A percentile compares a stretch with the other conserved stretches of the same genome.
Evolutionary conservation across 1,139 yeast genomes (phyloP).

Genomic region (Ogataea hybrid): DNA sequence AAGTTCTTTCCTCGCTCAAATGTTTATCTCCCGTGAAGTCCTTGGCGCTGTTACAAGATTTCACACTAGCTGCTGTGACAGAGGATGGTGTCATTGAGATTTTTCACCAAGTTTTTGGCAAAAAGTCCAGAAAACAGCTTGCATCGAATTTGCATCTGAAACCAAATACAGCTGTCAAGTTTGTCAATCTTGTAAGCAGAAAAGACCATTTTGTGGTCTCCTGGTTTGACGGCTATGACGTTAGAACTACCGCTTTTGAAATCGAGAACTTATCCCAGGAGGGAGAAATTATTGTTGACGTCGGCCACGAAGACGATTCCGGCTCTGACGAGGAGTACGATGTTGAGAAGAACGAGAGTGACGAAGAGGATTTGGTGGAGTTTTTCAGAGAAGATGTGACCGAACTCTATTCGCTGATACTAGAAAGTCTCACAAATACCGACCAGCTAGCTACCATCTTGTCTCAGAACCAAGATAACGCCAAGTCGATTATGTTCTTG

Average conservation of each 20-base stretch:
- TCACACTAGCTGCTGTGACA: slow-evolving; percentile 31
- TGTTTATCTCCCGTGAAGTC: slow-evolving; percentile 18
- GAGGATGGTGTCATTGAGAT: slow-evolving; percentile 36
- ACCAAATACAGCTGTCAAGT: slow-evolving; percentile 18
- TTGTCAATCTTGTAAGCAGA: slow-evolving; percentile 26
- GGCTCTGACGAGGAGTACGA: slow-evolving; percentile 15
- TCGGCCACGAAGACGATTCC: slow-evolving; percentile 15
- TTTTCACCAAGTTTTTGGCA: slow-evolving; percentile 28
- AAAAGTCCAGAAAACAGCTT: slow-evolving; percentile 18
- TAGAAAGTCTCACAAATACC: slow-evolving; percentile 16
- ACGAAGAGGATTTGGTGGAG: slow-evolving; percentile 3
- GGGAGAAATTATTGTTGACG: slow-evolving; percentile 15
- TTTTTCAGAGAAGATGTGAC: slow-evolving; percentile 27
- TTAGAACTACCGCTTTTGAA: slow-evolving; percentile 26
- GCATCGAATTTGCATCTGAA: slow-evolving; percentile 19
- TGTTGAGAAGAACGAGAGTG: slow-evolving; percentile 17
- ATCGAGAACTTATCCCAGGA: slow-evolving; percentile 17
- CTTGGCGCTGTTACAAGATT: slow-evolving; percentile 13
- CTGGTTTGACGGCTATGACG: slow-evolving; percentile 39
- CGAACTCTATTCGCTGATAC: slow-evolving; percentile 32
- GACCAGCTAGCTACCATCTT: slow-evolving; percentile 34
- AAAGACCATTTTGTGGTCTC: slow-evolving; percentile 28
- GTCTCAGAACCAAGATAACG: slow-evolving; percentile 36
- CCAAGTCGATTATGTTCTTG: slow-evolving; percentile 37
- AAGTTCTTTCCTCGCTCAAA: slow-evolving; percentile 18